Evolutionary conservation across 345 rosid species (phyloP), one percentile per base, ranked within the genome.

Genomic region (Gossypium ekmanianum): DNA sequence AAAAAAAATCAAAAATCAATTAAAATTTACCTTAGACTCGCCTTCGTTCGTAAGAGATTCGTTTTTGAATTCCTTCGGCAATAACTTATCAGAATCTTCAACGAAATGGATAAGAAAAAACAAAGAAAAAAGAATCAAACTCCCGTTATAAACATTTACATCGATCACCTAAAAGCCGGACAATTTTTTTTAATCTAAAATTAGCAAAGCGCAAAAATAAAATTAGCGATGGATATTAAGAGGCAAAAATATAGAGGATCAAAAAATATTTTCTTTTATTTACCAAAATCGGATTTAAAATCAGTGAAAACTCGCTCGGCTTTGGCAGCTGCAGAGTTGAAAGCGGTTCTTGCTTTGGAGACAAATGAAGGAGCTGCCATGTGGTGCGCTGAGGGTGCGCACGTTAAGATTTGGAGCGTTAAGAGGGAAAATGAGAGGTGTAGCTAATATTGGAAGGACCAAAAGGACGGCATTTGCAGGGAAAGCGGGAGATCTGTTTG

Each of bases 231-330:
- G 11, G 50, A 43, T 75, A 65, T 59, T 34, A 41, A 56, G n/a
- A 20, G 59, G 41, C 51, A 74, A 74, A 61, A 39, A 67, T 67
- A 67, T 63, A 50, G 48, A 77, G 29, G 61, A 59, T 26, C 41
- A 34, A 34, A 34, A 34, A 34, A 5, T 5, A 4, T 10, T 17
- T 26, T 26, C 58, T 26, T 24, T 61, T 34, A 5, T 24, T 54
- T 2, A 90, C 97, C 97, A 80, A 83, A 90, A 85, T 94, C 97
- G 82, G 89, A 88, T 81, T 81, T 87, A 57, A 94, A 82, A 77
- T 94, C 98, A 77, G 88, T 87, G 84, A 94, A 80, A 70, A 90
- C 98, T 57, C 97, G 97, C 89, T 94, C 98, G 85, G 97, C 98
- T 86, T 91, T 91, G 73, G 97, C 98, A 20, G 98, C 95, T 58